Percentiles rank a stretch among this genome's conserved stretches.
phyloP scores from a whole-genome alignment of 768 basidiomycete species.

The Lactarius tabidus region DNA sequence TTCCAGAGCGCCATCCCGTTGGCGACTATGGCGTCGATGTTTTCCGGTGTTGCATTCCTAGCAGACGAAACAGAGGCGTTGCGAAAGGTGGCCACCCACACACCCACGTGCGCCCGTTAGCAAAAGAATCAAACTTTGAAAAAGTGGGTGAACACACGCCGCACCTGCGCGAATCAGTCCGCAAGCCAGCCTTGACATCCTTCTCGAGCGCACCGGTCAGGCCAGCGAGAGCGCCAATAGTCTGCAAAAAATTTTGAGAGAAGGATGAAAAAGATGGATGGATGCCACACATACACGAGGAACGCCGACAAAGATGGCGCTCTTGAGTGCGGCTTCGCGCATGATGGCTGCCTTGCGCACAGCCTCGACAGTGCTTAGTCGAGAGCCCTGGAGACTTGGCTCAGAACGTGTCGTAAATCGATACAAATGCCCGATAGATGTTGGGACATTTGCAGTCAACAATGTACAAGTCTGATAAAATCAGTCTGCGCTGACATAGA shows the following conservation, averaged over 20 bases:
- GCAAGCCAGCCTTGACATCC: slow-evolving; percentile 70
- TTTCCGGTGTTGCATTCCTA: slow-evolving; percentile 38
- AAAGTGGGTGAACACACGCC: slow-evolving; percentile 16
- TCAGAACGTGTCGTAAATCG: slow-evolving; percentile 62
- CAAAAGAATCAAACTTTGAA: slow-evolving; percentile 10
- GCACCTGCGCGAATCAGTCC: slow-evolving; percentile 51
- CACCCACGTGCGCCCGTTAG: neutral
- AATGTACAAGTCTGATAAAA: slow-evolving; percentile 68
- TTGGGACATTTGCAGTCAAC: slow-evolving; percentile 76
- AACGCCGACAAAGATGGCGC: slow-evolving; percentile 83
- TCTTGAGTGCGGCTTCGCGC: slow-evolving; percentile 87
- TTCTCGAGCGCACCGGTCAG: slow-evolving; percentile 74
- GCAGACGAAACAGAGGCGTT: neutral
- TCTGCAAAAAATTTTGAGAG: slow-evolving; percentile 34
- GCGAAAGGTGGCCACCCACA: neutral
- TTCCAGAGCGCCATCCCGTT: slow-evolving; percentile 77
- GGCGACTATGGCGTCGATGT: slow-evolving; percentile 62
- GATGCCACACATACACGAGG: slow-evolving; percentile 54
- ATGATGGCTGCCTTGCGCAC: slow-evolving; percentile 77
- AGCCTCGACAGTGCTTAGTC: slow-evolving; percentile 48
- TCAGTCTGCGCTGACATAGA: neutral
- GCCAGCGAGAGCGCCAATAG: slow-evolving; percentile 76
- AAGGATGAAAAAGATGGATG: neutral
- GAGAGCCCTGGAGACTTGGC: slow-evolving; percentile 38
- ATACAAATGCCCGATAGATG: slow-evolving; percentile 75